Evolutionary conservation across 306 rosid genomes (phyloP).

Genomic region (Quercus wislizeni): DNA sequence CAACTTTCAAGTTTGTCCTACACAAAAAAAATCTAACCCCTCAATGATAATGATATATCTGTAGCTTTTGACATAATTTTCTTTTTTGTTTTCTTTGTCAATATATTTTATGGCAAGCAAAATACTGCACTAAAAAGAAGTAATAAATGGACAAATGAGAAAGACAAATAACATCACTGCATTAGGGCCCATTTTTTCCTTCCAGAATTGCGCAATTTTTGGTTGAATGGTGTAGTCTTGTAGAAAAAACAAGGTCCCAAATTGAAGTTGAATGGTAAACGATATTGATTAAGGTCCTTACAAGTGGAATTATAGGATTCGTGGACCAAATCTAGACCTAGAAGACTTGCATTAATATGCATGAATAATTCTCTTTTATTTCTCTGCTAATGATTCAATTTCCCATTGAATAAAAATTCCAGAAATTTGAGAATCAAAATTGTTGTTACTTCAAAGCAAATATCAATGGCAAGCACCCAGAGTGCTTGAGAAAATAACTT

Average conservation of each 20-base stretch:
- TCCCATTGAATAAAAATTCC: neutral
- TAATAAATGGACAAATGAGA: too few species aligned
- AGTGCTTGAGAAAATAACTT: neutral
- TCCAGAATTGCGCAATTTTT: neutral
- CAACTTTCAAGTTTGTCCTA: neutral
- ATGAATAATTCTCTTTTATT: neutral
- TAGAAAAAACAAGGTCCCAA: neutral
- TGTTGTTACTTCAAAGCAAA: neutral
- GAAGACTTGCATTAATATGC: neutral
- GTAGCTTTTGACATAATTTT: neutral
- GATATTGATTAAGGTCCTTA: neutral
- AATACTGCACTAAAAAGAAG: too few species aligned
- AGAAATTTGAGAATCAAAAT: neutral
- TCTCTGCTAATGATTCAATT: neutral
- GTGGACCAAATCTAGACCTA: neutral
- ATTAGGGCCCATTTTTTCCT: neutral
- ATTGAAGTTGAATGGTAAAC: neutral
- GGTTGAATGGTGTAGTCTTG: neutral
- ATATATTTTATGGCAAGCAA: too few species aligned
- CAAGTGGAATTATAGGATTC: neutral
- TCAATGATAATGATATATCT: neutral
- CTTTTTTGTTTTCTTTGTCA: neutral
- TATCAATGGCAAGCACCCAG: neutral
- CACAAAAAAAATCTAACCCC: neutral
- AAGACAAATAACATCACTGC: too few species aligned